phyloP scores from a whole-genome alignment of 305 asterid genomes.

The Fraxinus greggii region DNA sequence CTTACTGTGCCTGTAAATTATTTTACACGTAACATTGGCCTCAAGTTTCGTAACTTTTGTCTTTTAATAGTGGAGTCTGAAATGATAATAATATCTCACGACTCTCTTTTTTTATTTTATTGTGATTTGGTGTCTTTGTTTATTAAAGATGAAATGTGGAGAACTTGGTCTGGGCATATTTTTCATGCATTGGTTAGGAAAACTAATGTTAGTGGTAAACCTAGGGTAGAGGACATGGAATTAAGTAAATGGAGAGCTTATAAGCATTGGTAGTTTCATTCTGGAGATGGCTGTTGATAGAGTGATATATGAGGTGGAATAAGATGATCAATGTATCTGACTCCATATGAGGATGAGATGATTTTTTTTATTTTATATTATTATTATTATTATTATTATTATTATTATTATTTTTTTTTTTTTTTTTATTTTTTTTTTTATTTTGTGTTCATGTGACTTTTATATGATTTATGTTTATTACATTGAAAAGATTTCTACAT shows the following conservation, averaged over 20 bases:
- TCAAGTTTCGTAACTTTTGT: not conserved
- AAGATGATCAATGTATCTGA: not conserved
- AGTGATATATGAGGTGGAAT: not conserved
- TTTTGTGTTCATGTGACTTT: not conserved
- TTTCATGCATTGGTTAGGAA: not conserved
- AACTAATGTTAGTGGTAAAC: not conserved
- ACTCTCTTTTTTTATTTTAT: not conserved
- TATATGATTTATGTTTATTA: not conserved
- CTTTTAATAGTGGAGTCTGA: not conserved
- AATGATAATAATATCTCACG: not conserved
- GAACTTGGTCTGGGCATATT: not conserved
- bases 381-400: no score
- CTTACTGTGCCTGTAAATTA: not conserved
- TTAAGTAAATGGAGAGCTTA: not conserved
- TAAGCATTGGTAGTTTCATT: not conserved
- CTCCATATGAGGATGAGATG: not conserved
- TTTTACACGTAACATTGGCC: not conserved
- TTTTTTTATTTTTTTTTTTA: not conserved
- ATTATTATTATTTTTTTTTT: no score
- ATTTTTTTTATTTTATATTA: not conserved
- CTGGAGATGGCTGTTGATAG: not conserved
- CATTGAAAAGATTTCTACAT: not conserved
- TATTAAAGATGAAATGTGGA: not conserved
- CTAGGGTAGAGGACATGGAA: not conserved
- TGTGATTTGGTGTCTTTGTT: not conserved